A percentile compares a stretch with the other conserved stretches of the same genome.
Conservation (phyloP, 768 basidiomycete species). For the Hygrophoropsis aurantiaca region DNA sequence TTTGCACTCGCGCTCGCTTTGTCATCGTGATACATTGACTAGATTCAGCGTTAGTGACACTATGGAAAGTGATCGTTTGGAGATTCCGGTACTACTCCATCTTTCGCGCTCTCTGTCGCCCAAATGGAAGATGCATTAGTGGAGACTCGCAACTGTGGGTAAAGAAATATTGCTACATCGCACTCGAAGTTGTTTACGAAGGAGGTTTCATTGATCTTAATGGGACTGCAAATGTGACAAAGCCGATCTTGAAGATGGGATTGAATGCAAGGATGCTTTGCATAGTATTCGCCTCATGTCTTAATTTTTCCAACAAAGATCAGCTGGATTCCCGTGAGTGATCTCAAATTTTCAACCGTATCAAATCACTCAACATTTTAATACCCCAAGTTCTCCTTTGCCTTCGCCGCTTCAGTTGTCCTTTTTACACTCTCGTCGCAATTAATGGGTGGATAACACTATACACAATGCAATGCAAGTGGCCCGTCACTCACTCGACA, state of each 20-base stretch:
- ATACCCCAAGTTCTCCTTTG: neutral
- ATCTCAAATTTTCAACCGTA: no score
- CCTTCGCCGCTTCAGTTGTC: neutral
- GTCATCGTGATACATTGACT: no score
- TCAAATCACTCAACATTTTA: no score
- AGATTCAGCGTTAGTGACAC: no score
- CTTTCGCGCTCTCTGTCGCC: neutral
- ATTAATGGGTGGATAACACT: neutral
- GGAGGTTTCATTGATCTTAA: neutral
- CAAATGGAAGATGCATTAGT: neutral
- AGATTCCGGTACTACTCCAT: neutral
- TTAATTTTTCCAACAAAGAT: neutral
- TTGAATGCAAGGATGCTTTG: neutral
- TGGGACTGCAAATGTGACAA: neutral
- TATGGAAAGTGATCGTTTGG: no score
- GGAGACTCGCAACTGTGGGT: neutral
- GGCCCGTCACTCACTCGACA: neutral
- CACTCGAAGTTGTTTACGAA: neutral
- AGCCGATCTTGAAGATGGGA: neutral
- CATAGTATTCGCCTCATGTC: neutral
- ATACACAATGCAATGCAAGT: neutral
- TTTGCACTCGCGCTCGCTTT: no score
- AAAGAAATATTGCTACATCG: neutral
- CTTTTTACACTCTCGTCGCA: neutral
- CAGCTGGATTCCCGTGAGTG: slow-evolving; percentile 4